Base-by-base conservation (phyloP, 148 eudicot species). In the Rhododendron mucronatum region DNA sequence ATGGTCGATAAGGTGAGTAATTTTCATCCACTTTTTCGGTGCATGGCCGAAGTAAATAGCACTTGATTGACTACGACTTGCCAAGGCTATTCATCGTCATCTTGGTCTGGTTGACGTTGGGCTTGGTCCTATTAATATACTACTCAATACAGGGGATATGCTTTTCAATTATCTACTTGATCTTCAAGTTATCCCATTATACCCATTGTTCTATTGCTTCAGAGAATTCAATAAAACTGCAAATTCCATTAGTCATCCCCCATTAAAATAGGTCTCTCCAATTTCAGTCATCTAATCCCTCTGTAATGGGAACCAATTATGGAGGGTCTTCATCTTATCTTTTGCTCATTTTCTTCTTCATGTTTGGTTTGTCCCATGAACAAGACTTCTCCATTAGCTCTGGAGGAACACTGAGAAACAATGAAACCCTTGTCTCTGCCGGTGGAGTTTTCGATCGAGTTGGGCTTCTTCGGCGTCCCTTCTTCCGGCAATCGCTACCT, bases 391-490 rank as follows among this genome's bases (percentile, higher is more conserved):
- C 59, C 82, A 79, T 79, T 47, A 48, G 57, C 4, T 12, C 82
- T 6, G 7, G 3, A 11, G 82, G 30, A n/a, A 23, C 15, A n/a
- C 2, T 79, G 59, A 79, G 82, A 45, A 47, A 48, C 82, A 79
- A 48, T 5, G 37, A 47, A 26, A 79, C 82, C 28, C 82, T 79
- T 23, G 82, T 79, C 14, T 79, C 82, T n/a, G 30, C 82, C 0
- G 82, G 82, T 10, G 37, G 82, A 3, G 57, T 79, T 79, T 79
- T 79, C 5, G 59, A 47, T 79, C 5, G 59, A 47, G 82, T 14
- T 79, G 26, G 82, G 82, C 20, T 79, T 79, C 82, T 79, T 79
- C 35, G 44, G 30, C 10, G 59, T 23, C 37, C 35, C 82, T 79
- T 79, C 9, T 48, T 48, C 82, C 10, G 37, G 59, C 37, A 47